These are phyloP conservation scores for Didymella sp. DNA, from an alignment of 2,329 filamentous ascomycete genomes.

Conservation along the genomic window DNA sequence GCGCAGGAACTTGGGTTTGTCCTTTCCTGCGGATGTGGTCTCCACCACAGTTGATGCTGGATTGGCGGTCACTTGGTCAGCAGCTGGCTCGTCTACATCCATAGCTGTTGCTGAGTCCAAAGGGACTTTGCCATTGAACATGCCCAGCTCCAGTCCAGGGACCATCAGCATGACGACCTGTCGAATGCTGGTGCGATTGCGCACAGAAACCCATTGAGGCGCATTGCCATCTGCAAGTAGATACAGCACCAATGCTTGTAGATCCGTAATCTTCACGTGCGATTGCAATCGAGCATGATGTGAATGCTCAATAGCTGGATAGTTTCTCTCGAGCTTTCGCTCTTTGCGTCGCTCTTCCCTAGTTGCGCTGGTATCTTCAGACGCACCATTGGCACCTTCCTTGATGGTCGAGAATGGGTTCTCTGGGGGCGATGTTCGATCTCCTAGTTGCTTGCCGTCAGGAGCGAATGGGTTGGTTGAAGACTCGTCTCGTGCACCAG, in stretches of 20 bases:
- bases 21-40: conserved; percentile 11
- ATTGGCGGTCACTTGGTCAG: conserved; percentile 19
- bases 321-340: conserved; percentile 43
- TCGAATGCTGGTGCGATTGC: conserved; percentile 61
- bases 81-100: background rate
- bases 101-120: conserved; percentile 22
- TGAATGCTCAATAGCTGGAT: conserved; percentile 58
- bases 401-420: conserved; percentile 32
- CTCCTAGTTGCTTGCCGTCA: conserved; percentile 20
- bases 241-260: conserved; percentile 66
- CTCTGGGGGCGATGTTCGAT: conserved; percentile 14
- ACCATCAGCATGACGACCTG: conserved; percentile 93
- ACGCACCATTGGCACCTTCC: conserved; percentile 3
- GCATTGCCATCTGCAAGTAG: conserved; percentile 65
- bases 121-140: conserved; percentile 71
- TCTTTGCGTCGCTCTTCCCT: conserved; percentile 39
- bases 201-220: conserved; percentile 69
- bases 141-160: conserved; percentile 85
- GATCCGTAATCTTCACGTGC: conserved; percentile 63
- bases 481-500: background rate
- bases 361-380: conserved; percentile 14
- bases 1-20: conserved; percentile 38
- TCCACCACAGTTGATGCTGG: conserved; percentile 8
- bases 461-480: conserved; percentile 28
- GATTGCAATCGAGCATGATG: conserved; percentile 61